Conservation (phyloP, 2,329 filamentous ascomycete genomes). For the Trichoderma simmonsii region DNA sequence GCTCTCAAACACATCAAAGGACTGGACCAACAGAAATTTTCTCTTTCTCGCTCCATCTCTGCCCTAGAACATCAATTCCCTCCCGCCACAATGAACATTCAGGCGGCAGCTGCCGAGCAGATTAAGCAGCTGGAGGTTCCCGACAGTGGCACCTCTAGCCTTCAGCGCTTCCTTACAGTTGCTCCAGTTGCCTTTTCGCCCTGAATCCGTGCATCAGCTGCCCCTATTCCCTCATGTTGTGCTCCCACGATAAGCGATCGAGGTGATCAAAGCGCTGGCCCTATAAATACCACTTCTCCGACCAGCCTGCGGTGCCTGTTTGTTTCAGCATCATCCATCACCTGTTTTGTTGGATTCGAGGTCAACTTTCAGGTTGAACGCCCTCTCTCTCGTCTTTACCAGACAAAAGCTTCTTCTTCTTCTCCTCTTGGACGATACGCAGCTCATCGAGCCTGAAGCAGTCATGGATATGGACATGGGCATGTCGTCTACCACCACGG, state of each 20-base stretch:
- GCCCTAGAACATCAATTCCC: neutral
- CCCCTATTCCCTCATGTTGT: neutral
- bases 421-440: neutral
- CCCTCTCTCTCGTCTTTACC: neutral
- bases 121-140: neutral
- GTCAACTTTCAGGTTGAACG: neutral
- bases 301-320: neutral
- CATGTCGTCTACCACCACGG: constrained; percentile 12
- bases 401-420: neutral
- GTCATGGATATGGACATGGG: constrained; percentile 6
- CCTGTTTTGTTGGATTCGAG: neutral
- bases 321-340: neutral
- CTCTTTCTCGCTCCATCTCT: neutral
- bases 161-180: neutral
- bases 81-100: neutral
- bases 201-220: neutral
- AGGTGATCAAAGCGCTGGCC: neutral
- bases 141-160: neutral
- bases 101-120: neutral
- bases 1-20: constrained; percentile 10
- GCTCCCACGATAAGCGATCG: neutral
- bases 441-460: neutral
- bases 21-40: neutral
- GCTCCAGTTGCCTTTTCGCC: neutral
- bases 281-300: neutral